These are phyloP conservation scores for Neoboletus subvelutipes DNA, from an alignment of 768 basidiomycete species.

Conservation along the genomic window DNA sequence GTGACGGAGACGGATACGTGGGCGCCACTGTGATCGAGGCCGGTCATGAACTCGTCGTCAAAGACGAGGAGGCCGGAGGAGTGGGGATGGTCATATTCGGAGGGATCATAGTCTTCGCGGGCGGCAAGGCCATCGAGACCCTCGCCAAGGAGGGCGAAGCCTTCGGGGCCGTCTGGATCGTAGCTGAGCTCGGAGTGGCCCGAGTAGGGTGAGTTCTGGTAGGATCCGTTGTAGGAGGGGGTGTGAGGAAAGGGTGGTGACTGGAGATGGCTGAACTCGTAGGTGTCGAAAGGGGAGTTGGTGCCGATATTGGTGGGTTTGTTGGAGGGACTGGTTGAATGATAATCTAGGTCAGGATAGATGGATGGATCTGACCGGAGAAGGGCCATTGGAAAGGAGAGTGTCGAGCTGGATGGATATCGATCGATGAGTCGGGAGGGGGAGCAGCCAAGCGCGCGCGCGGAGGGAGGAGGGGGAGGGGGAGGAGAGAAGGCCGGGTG, in stretches of 20 bases:
- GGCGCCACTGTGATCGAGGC: conserved; percentile 28
- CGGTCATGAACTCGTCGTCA: conserved; percentile 46
- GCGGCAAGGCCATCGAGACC: conserved; percentile 37
- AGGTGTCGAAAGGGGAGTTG: conserved; percentile 38
- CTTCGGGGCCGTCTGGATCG: conserved; percentile 46
- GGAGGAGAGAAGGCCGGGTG: conserved; percentile 24
- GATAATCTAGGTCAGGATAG: conserved; percentile 29
- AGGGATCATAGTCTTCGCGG: conserved; percentile 64
- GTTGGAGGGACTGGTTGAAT: conserved; percentile 26
- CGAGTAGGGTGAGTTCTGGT: conserved; percentile 71
- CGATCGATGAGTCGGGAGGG: conserved; percentile 6
- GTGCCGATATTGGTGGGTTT: conserved; percentile 26
- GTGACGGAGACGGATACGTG: conserved; percentile 42
- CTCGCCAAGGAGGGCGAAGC: conserved; percentile 51
- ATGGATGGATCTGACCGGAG: conserved; percentile 23
- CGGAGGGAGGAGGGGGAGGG: neutral
- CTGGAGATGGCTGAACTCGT: conserved; percentile 37
- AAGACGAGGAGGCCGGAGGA: conserved; percentile 56
- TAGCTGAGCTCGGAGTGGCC: conserved; percentile 64
- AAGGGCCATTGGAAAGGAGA: conserved; percentile 24
- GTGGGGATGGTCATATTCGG: conserved; percentile 65
- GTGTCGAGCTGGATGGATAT: neutral
- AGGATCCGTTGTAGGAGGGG: conserved; percentile 62
- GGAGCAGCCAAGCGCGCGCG: conserved; percentile 25
- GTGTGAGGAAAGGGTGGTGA: conserved; percentile 48